Conservation (phyloP, 2,329 filamentous ascomycete genomes). For the Remersonia thermophila region DNA sequence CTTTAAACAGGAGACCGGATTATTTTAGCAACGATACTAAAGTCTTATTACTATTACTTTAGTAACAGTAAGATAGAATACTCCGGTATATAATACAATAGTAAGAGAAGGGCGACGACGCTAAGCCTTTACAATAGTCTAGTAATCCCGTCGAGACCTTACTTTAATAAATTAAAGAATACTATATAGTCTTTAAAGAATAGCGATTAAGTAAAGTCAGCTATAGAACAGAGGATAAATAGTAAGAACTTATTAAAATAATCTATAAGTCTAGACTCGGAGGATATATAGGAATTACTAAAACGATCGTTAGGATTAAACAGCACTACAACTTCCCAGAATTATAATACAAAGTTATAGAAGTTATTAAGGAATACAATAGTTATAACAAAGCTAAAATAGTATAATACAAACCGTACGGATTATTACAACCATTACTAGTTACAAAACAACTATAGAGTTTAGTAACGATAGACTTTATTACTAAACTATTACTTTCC, state of each 20-base stretch:
- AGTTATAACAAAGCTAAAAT: background rate
- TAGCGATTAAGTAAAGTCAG: too few species aligned
- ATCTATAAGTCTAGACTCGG: slow-evolving; percentile 1
- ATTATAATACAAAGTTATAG: background rate
- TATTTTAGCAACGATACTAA: too few species aligned
- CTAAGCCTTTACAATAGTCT: too few species aligned
- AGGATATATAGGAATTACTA: slow-evolving; percentile 2
- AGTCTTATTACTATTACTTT: too few species aligned
- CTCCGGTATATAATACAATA: too few species aligned
- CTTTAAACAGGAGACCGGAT: slow-evolving; percentile 7
- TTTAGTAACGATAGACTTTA: slow-evolving; percentile 8
- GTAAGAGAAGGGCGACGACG: too few species aligned
- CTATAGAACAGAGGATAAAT: too few species aligned
- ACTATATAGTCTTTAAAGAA: too few species aligned
- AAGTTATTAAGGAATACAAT: background rate
- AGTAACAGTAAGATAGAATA: too few species aligned
- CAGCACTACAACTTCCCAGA: background rate
- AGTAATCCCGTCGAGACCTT: too few species aligned
- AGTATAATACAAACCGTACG: slow-evolving; percentile 4
- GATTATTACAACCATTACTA: slow-evolving; percentile 5
- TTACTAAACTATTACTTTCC: slow-evolving; percentile 6
- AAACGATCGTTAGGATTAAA: background rate
- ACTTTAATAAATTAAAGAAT: too few species aligned
- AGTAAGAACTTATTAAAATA: too few species aligned
- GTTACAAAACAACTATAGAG: slow-evolving; percentile 2